phyloP scores from a whole-genome alignment of 2,329 filamentous ascomycete species.

The Fusarium drepaniforme region DNA sequence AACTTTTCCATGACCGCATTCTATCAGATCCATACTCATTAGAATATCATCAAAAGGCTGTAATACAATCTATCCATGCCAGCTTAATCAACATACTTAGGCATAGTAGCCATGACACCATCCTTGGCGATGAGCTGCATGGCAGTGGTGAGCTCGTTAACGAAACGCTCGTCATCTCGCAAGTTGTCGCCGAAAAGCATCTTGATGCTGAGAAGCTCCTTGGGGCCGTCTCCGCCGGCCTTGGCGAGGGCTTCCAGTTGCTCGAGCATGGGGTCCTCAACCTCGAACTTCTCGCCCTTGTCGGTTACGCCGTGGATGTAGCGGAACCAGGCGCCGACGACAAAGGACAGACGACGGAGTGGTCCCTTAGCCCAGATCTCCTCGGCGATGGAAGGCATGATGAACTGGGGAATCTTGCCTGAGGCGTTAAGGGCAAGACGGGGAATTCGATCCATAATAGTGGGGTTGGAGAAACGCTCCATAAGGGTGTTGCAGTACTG shows the following conservation, averaged over 20 bases:
- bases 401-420: slow-evolving; percentile 66
- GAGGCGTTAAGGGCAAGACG: slow-evolving; percentile 64
- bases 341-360: slow-evolving; percentile 62
- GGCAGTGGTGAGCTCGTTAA: slow-evolving; percentile 59
- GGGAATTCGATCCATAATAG: slow-evolving; percentile 66
- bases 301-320: slow-evolving; percentile 65
- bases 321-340: slow-evolving; percentile 62
- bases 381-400: slow-evolving; percentile 62
- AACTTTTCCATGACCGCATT: neutral
- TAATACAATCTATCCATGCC: neutral
- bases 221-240: slow-evolving; percentile 56
- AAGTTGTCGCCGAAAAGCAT: slow-evolving; percentile 65
- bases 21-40: neutral
- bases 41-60: neutral
- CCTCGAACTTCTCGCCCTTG: slow-evolving; percentile 54
- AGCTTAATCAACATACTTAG: slow-evolving; percentile 57
- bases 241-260: slow-evolving; percentile 60
- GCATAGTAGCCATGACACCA: slow-evolving; percentile 61
- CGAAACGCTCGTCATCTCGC: slow-evolving; percentile 60
- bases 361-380: slow-evolving; percentile 59
- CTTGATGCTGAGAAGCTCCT: slow-evolving; percentile 58
- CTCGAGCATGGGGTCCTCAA: slow-evolving; percentile 63
- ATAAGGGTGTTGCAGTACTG: slow-evolving; percentile 65
- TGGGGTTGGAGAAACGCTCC: slow-evolving; percentile 67
- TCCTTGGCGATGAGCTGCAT: slow-evolving; percentile 61